Evolutionary conservation across 768 basidiomycete genomes (phyloP).

Genomic region (Kwoniella sp.): DNA sequence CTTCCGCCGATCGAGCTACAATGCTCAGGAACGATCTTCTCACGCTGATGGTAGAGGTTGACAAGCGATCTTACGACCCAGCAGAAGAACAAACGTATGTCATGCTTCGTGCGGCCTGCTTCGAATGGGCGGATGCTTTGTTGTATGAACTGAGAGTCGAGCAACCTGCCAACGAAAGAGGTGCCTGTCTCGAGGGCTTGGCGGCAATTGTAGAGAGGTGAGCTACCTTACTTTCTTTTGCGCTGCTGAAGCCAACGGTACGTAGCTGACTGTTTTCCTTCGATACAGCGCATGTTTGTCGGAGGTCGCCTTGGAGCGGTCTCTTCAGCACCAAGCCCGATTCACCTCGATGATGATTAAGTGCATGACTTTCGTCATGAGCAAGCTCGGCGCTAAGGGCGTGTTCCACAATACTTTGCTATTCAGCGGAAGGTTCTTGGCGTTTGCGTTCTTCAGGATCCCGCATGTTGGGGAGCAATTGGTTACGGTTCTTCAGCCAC

Average conservation of each 20-base stretch:
- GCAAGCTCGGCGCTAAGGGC: slow-evolving; percentile 58
- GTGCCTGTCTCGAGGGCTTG: slow-evolving; percentile 58
- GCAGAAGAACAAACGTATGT: slow-evolving; percentile 32
- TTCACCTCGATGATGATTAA: slow-evolving; percentile 54
- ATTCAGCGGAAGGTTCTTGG: slow-evolving; percentile 58
- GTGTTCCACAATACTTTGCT: slow-evolving; percentile 60
- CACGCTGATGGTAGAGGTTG: slow-evolving; percentile 52
- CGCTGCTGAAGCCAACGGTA: background rate
- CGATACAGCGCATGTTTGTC: slow-evolving; percentile 52
- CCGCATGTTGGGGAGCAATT: slow-evolving; percentile 59
- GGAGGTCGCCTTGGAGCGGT: slow-evolving; percentile 42
- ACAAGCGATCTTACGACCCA: slow-evolving; percentile 45
- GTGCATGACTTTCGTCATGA: slow-evolving; percentile 57
- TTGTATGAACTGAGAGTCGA: slow-evolving; percentile 55
- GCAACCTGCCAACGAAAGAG: slow-evolving; percentile 57
- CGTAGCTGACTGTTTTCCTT: background rate
- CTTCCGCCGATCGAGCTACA: slow-evolving; percentile 45
- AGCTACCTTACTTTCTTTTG: background rate
- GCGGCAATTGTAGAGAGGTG: slow-evolving; percentile 57
- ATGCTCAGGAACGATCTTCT: slow-evolving; percentile 54
- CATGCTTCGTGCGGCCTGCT: slow-evolving; percentile 49
- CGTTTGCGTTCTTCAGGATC: slow-evolving; percentile 59
- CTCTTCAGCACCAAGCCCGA: slow-evolving; percentile 36
- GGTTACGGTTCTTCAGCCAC: slow-evolving; percentile 56
- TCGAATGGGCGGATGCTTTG: slow-evolving; percentile 56